A percentile compares a stretch with the other conserved stretches of the same genome.
Evolutionary conservation across 306 rosid genomes (phyloP).

Genomic region (Trifolium pratense): DNA sequence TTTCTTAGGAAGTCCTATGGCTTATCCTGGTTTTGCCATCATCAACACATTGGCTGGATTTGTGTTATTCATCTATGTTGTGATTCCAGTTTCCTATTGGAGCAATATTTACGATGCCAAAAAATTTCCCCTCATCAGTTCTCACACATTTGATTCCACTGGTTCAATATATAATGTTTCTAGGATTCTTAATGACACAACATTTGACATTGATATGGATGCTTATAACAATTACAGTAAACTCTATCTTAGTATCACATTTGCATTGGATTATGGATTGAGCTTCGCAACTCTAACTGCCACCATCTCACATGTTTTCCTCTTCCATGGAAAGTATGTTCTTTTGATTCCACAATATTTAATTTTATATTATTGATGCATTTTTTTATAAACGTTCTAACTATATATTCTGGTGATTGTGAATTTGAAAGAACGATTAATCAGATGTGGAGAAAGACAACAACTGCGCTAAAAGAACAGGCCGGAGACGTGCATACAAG

Average conservation of each 20-base stretch:
- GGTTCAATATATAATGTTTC: conserved; percentile 61
- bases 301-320: conserved; percentile 74
- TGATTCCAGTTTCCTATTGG: conserved; percentile 76
- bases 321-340: conserved; percentile 87
- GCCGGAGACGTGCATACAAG: conserved; percentile 69
- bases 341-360: not conserved
- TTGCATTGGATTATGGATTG: conserved; percentile 75
- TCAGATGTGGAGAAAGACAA: conserved; percentile 60
- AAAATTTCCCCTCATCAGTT: conserved; percentile 73
- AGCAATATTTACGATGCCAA: conserved; percentile 63
- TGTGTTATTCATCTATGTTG: conserved; percentile 46
- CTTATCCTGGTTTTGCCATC: conserved; percentile 74
- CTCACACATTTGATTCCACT: conserved; percentile 66
- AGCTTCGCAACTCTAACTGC: conserved; percentile 76
- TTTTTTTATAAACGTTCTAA: conserved; percentile 20
- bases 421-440: conserved; percentile 51
- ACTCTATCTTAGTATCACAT: conserved; percentile 67
- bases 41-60: conserved; percentile 66
- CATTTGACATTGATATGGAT: conserved; percentile 53
- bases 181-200: conserved; percentile 52
- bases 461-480: conserved; percentile 38
- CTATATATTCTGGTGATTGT: not conserved
- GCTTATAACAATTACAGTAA: conserved; percentile 71
- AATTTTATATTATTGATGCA: not conserved
- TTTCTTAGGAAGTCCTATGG: conserved; percentile 75